Evolutionary conservation across 495 filamentous ascomycete genomes (phyloP), one percentile per base, ranked within the genome.

Genomic region (Hypoxylon subgilvum): DNA sequence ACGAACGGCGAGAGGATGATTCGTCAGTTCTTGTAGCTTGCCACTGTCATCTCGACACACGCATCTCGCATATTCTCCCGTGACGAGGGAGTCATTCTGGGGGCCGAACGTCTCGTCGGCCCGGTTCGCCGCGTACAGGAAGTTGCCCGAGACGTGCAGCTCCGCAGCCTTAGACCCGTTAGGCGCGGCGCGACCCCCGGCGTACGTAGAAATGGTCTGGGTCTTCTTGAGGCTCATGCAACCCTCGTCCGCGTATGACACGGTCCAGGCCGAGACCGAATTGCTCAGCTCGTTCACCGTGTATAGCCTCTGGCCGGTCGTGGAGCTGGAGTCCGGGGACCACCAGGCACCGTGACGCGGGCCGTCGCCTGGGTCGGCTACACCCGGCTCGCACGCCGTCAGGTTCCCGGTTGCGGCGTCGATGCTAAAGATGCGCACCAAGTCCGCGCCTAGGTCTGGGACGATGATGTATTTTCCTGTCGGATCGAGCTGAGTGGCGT

Each of bases 381-480:
- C 55, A 17, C 57, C 76, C 8, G 65, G 54, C 6, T 67, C 44
- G 62, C 75, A 78, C 0, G 69, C 56, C 1, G 70, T 70, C 21
- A 79, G 66, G 16, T 55, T 55, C 18, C 75, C 76, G 5, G 68
- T 79, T 16, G 38, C 23, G 8, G 70, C 65, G 52, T 85, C 73
- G 60, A 76, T 86, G 79, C 41, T 71, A 66, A 79, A 85, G 42
- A 91, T 72, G 58, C 84, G 84, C 49, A 91, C 57, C 4, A 87
- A 60, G 61, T 92, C 89, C 1, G 86, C 80, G 49, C 89, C 89
- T 1, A 91, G 78, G 62, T 92, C 89, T 0, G 89, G 86, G 8
- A 84, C 76, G 0, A 92, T 63, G 31, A 89, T 56, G 69, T 82
- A 91, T 30, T 77, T 69, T 1, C 79, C 82, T 0, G 85, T 86